Evolutionary conservation across 371 early-diverging fungal genomes (phyloP).

Genomic region (Nematocida sp.): DNA sequence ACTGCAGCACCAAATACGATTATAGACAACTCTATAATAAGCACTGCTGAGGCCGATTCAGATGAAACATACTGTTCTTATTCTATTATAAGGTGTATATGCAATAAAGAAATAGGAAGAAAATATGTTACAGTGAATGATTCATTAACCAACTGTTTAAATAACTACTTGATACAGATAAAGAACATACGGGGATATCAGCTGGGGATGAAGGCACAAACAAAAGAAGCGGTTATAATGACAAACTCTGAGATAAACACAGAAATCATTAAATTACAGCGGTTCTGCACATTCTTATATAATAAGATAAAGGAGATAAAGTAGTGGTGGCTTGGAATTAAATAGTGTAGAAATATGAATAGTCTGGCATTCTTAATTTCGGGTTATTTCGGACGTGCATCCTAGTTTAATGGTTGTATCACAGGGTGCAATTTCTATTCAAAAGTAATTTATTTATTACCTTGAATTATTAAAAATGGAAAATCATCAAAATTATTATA

Average conservation of each 20-base stretch:
- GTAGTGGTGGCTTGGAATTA: neutral
- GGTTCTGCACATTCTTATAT: slow-evolving; percentile 61
- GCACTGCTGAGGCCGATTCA: neutral
- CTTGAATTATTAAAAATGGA: neutral
- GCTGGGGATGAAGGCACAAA: slow-evolving; percentile 23
- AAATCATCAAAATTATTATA: no score
- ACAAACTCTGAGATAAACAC: slow-evolving; percentile 44
- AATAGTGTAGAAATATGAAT: no score
- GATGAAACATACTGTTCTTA: slow-evolving; percentile 29
- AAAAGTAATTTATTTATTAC: neutral
- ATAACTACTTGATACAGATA: slow-evolving; percentile 42
- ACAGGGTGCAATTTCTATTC: no score
- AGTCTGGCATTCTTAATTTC: no score
- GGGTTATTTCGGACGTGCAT: no score
- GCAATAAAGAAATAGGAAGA: slow-evolving; percentile 41
- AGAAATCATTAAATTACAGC: slow-evolving; percentile 54
- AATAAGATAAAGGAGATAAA: slow-evolving; percentile 54
- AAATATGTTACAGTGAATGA: slow-evolving; percentile 56
- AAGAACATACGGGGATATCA: slow-evolving; percentile 32
- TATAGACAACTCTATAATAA: neutral
- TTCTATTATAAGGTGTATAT: slow-evolving; percentile 25
- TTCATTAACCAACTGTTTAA: slow-evolving; percentile 36
- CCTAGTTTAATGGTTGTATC: no score
- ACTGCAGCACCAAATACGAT: slow-evolving; percentile 20
- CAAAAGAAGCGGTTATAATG: slow-evolving; percentile 1